Conservation (phyloP, 257 asterid genomes). For the Leptodermis oblonga region DNA sequence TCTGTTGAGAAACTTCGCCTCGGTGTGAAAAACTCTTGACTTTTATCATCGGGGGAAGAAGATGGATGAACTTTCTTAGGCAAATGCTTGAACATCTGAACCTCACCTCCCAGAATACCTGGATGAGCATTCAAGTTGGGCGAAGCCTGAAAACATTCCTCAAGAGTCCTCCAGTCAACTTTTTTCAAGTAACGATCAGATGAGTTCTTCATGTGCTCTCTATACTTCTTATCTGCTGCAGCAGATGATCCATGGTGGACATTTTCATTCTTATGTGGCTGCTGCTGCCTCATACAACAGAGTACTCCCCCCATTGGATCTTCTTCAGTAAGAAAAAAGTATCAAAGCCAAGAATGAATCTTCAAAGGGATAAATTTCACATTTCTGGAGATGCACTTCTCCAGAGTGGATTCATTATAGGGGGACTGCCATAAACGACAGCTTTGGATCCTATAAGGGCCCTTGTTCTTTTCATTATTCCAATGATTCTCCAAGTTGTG, state of each 20-base stretch:
- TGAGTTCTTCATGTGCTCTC: background rate
- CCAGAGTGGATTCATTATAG: background rate
- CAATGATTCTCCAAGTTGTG: background rate
- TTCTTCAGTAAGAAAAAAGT: background rate
- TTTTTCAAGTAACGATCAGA: background rate
- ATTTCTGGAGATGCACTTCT: background rate
- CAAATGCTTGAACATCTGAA: constrained; percentile 10
- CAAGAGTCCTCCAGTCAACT: constrained; percentile 8
- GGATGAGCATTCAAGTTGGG: background rate
- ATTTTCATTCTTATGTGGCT: background rate
- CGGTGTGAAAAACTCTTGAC: constrained; percentile 7
- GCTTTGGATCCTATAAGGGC: constrained; percentile 6
- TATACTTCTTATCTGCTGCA: background rate
- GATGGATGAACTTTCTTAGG: constrained; percentile 14
- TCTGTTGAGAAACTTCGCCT: background rate
- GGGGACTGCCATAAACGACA: constrained; percentile 2
- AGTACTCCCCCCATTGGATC: constrained; percentile 16
- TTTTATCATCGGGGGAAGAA: constrained; percentile 7
- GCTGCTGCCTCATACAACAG: constrained; percentile 14
- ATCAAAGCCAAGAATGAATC: background rate
- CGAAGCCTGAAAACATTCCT: constrained; percentile 16
- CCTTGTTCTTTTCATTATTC: constrained; percentile 6
- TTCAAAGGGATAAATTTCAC: background rate
- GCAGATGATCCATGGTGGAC: background rate
- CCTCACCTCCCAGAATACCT: constrained; percentile 14